A percentile compares a stretch with the other conserved stretches of the same genome.
phyloP scores from a whole-genome alignment of 129 eudicot species.

The Ambrosia trifida region DNA sequence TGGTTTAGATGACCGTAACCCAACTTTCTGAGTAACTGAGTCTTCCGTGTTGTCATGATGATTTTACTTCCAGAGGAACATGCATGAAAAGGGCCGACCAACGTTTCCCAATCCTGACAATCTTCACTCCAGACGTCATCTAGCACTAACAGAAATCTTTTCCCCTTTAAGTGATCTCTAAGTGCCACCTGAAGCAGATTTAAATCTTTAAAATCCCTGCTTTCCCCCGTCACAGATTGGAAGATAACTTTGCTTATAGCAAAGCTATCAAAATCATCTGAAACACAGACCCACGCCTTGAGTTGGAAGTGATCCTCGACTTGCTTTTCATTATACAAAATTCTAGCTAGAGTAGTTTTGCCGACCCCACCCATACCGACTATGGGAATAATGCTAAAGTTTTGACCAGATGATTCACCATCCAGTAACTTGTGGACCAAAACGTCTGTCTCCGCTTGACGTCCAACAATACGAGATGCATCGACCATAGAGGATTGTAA shows the following conservation, averaged over 20 bases:
- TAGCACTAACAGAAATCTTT: neutral
- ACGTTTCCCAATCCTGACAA: neutral
- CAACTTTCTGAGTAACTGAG: neutral
- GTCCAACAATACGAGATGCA: neutral
- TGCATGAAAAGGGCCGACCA: neutral
- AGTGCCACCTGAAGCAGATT: neutral
- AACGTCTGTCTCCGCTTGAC: neutral
- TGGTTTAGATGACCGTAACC: neutral
- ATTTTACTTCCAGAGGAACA: conserved; percentile 6
- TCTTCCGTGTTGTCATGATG: conserved; percentile 11
- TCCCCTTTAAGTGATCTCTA: neutral
- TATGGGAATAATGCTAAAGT: neutral
- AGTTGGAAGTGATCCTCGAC: neutral
- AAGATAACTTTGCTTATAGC: too few species aligned
- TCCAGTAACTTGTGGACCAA: neutral
- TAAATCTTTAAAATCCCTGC: neutral
- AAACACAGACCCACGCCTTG: neutral
- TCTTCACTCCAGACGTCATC: conserved; percentile 11
- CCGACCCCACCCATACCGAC: neutral
- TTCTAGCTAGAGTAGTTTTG: neutral
- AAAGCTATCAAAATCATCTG: neutral
- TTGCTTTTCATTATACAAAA: neutral
- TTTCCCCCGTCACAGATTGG: neutral
- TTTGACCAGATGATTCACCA: neutral
- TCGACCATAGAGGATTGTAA: neutral